These are phyloP conservation scores for Aegilops longissima DNA, from an alignment of 176 grass and related monocot genomes.

Conservation along the genomic window DNA sequence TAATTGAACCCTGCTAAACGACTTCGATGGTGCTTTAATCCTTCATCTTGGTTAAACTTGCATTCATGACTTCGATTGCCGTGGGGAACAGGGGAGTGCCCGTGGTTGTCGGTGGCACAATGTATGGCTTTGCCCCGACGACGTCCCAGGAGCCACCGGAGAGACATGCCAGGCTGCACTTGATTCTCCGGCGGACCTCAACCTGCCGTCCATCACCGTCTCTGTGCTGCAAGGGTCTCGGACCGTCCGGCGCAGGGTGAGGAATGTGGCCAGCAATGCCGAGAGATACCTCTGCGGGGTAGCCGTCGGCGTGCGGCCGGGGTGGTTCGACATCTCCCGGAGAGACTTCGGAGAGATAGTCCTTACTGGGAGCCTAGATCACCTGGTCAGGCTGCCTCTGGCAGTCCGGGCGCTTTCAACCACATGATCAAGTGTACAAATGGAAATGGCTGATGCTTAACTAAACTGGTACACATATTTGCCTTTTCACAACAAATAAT, in stretches of 20 bases:
- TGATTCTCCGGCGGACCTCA: neutral
- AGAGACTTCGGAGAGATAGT: constrained; percentile 56
- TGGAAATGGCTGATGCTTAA: neutral
- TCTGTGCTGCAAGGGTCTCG: constrained; percentile 20
- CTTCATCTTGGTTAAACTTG: too few species aligned
- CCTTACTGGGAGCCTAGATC: constrained; percentile 50
- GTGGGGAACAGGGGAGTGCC: constrained; percentile 57
- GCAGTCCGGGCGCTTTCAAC: constrained; percentile 9
- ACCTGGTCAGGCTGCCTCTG: constrained; percentile 53
- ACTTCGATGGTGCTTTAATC: too few species aligned
- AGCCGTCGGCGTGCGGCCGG: constrained; percentile 25
- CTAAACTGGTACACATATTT: neutral
- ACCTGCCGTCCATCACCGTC: constrained; percentile 33
- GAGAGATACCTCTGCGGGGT: constrained; percentile 54
- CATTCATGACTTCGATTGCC: constrained; percentile 30
- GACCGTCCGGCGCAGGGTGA: neutral
- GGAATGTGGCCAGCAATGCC: constrained; percentile 31
- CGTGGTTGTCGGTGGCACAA: constrained; percentile 35
- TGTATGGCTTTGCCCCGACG: constrained; percentile 45
- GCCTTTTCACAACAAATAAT: neutral
- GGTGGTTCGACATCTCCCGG: constrained; percentile 46
- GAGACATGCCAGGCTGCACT: too few species aligned
- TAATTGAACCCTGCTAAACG: too few species aligned
- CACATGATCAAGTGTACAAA: neutral
- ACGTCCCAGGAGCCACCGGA: neutral